A percentile compares a stretch with the other conserved stretches of the same genome.
Evolutionary conservation across 495 filamentous ascomycete species (phyloP).

Genomic region (Penicillium nucicola): DNA sequence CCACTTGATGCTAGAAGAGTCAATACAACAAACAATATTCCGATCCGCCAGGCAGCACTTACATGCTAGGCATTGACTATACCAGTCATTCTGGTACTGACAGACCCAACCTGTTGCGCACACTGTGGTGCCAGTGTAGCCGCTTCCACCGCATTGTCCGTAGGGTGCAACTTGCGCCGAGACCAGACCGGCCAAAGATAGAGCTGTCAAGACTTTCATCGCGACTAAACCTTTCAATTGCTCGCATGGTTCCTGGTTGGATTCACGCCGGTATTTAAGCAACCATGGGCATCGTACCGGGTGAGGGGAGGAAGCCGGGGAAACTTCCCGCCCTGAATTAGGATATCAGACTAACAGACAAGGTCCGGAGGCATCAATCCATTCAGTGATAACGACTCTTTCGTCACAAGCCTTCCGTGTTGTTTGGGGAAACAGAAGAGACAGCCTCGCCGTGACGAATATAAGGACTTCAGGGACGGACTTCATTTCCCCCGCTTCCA

Average conservation of each 20-base stretch:
- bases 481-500: not conserved
- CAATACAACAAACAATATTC: not conserved
- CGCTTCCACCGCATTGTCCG: constrained; percentile 34
- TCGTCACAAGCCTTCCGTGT: constrained; percentile 5
- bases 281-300: too few relatives aligned
- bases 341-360: not conserved
- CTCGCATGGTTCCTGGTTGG: not conserved
- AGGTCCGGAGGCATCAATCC: not conserved
- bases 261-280: not conserved
- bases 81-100: constrained; percentile 32
- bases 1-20: not conserved
- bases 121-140: constrained; percentile 22
- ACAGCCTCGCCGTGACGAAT: not conserved
- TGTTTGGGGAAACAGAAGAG: constrained; percentile 9
- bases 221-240: not conserved
- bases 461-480: not conserved
- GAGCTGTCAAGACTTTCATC: constrained; percentile 6
- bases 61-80: constrained; percentile 36
- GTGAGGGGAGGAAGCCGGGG: not conserved
- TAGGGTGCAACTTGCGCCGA: constrained; percentile 27
- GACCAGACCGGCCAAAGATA: constrained; percentile 20
- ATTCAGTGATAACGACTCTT: not conserved
- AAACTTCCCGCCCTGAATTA: constrained; percentile 9
- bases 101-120: constrained; percentile 33
- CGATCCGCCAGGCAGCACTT: not conserved